A percentile compares a stretch with the other conserved stretches of the same genome.
Conservation (phyloP, 2,329 filamentous ascomycete genomes). For the Aspergillus brasiliensis region DNA sequence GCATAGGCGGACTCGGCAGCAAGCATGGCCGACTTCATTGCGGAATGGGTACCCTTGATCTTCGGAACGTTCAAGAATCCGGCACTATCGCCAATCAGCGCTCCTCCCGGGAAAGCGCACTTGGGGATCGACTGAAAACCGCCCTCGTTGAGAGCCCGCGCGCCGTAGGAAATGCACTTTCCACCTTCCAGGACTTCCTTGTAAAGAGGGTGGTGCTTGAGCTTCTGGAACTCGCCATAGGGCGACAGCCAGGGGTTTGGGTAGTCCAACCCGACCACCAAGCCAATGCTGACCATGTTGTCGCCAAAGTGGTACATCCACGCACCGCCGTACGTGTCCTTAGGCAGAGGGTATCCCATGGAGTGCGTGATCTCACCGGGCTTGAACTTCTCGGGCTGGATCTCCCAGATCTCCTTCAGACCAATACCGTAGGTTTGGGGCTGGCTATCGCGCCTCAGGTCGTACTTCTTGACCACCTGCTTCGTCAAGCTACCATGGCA, state of each 20-base stretch:
- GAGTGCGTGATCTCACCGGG: slow-evolving; percentile 85
- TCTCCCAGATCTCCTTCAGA: slow-evolving; percentile 96
- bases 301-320: slow-evolving; percentile 99
- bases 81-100: slow-evolving; percentile 92
- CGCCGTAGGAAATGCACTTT: slow-evolving; percentile 96
- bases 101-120: slow-evolving; percentile 92
- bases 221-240: slow-evolving; percentile 95
- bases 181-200: slow-evolving; percentile 84
- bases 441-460: slow-evolving; percentile 83
- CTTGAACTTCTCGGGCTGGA: slow-evolving; percentile 87
- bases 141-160: slow-evolving; percentile 87
- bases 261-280: slow-evolving; percentile 94
- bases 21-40: slow-evolving; percentile 96
- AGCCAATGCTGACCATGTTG: slow-evolving; percentile 87
- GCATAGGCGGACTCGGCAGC: slow-evolving; percentile 87
- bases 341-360: slow-evolving; percentile 86
- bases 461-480: slow-evolving; percentile 91
- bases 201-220: slow-evolving; percentile 97
- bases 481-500: slow-evolving; percentile 96
- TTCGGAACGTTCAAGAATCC: slow-evolving; percentile 98
- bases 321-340: slow-evolving; percentile 92
- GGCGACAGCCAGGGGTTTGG: slow-evolving; percentile 95
- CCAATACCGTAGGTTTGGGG: slow-evolving; percentile 95
- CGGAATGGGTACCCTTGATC: slow-evolving; percentile 97
- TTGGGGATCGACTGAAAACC: slow-evolving; percentile 98